A percentile compares a stretch with the other conserved stretches of the same genome.
phyloP scores from a whole-genome alignment of 352 stramenopile species.

The Phytophthora nicotianae region DNA sequence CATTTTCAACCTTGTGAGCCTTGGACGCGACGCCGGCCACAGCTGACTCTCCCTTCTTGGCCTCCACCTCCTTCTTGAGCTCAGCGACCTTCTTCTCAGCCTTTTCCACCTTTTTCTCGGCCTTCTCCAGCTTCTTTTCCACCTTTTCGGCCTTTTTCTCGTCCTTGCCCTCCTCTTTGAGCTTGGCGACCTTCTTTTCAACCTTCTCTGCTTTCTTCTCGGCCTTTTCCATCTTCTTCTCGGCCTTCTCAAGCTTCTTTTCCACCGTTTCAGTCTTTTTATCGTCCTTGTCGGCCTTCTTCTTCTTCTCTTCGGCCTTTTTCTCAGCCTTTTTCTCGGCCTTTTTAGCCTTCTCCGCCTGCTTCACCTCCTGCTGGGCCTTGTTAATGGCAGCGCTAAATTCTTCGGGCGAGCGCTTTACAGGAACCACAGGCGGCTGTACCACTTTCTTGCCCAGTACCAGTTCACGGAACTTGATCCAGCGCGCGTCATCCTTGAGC shows the following conservation, averaged over 20 bases:
- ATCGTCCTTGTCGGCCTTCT: slow-evolving; percentile 14
- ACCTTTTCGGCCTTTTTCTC: slow-evolving; percentile 28
- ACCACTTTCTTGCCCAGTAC: slow-evolving; percentile 50
- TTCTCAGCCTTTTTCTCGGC: slow-evolving; percentile 33
- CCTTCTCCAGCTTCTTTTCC: slow-evolving; percentile 23
- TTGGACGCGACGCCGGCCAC: slow-evolving; percentile 44
- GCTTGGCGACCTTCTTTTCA: slow-evolving; percentile 23
- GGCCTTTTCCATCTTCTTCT: slow-evolving; percentile 26
- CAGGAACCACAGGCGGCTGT: not conserved
- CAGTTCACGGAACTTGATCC: slow-evolving; percentile 77
- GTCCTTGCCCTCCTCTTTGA: slow-evolving; percentile 25
- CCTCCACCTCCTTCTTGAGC: slow-evolving; percentile 29
- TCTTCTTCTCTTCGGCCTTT: slow-evolving; percentile 24
- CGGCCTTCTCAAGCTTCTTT: slow-evolving; percentile 24
- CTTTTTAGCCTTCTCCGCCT: slow-evolving; percentile 15
- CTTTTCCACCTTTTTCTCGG: slow-evolving; percentile 39
- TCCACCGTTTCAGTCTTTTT: slow-evolving; percentile 9
- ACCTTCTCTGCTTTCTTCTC: slow-evolving; percentile 33
- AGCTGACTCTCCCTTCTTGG: slow-evolving; percentile 35
- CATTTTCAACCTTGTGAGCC: slow-evolving; percentile 37
- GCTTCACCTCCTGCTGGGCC: slow-evolving; percentile 37
- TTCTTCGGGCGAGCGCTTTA: slow-evolving; percentile 45
- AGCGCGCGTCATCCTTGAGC: slow-evolving; percentile 65
- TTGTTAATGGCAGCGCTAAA: slow-evolving; percentile 57
- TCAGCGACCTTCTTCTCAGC: slow-evolving; percentile 24